phyloP scores from a whole-genome alignment of 2,329 filamentous ascomycete species.

The Trichophyton equinum region DNA sequence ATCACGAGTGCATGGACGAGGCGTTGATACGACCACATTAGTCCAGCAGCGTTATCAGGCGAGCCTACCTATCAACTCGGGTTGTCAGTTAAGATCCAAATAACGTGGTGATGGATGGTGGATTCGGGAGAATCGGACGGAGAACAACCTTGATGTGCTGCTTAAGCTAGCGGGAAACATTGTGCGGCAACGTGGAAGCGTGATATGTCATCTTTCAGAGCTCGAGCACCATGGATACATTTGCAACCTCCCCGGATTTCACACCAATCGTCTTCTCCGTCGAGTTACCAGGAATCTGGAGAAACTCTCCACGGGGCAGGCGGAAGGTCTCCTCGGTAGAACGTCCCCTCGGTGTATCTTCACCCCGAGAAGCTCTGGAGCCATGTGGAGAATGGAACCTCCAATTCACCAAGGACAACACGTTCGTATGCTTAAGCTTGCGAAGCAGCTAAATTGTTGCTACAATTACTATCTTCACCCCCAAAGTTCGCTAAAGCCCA shows the following conservation, averaged over 20 bases:
- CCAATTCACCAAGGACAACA: background rate
- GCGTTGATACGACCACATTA: background rate
- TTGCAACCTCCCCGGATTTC: too few species aligned
- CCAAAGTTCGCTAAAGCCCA: background rate
- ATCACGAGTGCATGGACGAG: background rate
- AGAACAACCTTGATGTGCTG: background rate
- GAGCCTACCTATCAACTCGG: background rate
- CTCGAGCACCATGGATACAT: background rate
- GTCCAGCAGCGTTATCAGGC: background rate
- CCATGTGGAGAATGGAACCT: constrained; percentile 3
- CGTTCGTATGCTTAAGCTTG: background rate
- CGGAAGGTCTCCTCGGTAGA: background rate
- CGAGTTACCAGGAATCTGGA: background rate
- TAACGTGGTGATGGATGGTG: background rate
- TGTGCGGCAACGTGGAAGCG: background rate
- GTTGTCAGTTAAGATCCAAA: background rate
- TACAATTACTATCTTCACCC: background rate
- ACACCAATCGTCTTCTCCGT: background rate
- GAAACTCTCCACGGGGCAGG: background rate
- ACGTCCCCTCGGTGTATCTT: background rate
- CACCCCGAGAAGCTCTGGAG: background rate
- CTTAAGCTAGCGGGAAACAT: background rate
- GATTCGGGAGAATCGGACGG: background rate
- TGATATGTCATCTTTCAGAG: background rate
- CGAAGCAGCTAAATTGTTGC: background rate